Conservation (phyloP, 1,284 basidiomycete genomes). For the Apiotrichum akiyoshidainum region DNA sequence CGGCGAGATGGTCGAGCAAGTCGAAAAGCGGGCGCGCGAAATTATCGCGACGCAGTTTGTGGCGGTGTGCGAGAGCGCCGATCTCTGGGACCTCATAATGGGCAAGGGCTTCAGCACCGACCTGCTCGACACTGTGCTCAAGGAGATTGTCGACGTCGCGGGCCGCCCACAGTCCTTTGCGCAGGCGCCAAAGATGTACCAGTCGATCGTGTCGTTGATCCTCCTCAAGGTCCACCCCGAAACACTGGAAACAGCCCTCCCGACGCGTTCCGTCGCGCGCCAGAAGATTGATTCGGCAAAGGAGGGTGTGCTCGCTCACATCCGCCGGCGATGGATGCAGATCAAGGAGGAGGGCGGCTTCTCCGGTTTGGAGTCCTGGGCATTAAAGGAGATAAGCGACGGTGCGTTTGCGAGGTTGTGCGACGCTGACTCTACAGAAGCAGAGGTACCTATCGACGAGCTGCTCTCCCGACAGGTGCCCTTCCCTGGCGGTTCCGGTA, state of each 20-base stretch:
- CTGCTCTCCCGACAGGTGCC: constrained; percentile 51
- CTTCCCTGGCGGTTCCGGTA: constrained; percentile 6
- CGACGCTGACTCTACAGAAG: constrained; percentile 55
- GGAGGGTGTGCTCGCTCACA: constrained; percentile 57
- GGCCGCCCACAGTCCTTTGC: constrained; percentile 55
- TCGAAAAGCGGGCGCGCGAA: constrained; percentile 61
- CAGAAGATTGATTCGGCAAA: constrained; percentile 67
- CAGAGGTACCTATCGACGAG: constrained; percentile 73
- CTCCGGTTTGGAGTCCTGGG: constrained; percentile 74
- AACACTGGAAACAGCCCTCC: constrained; percentile 60
- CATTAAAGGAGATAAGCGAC: constrained; percentile 78
- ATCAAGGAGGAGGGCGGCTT: constrained; percentile 77
- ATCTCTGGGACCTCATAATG: constrained; percentile 70
- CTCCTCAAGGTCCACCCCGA: constrained; percentile 66
- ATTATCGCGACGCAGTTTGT: constrained; percentile 60
- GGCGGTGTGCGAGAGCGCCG: constrained; percentile 62
- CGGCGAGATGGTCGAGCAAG: constrained; percentile 62
- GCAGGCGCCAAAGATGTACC: constrained; percentile 65
- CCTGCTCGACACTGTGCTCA: constrained; percentile 66
- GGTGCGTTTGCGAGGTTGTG: constrained; percentile 55
- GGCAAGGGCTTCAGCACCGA: constrained; percentile 67
- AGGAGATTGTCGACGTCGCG: constrained; percentile 58
- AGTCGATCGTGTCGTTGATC: constrained; percentile 71
- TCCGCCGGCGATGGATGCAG: constrained; percentile 65
- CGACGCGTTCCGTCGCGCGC: constrained; percentile 63